phyloP scores from a whole-genome alignment of 2,329 filamentous ascomycete genomes.

The Diaporthe longicolla region DNA sequence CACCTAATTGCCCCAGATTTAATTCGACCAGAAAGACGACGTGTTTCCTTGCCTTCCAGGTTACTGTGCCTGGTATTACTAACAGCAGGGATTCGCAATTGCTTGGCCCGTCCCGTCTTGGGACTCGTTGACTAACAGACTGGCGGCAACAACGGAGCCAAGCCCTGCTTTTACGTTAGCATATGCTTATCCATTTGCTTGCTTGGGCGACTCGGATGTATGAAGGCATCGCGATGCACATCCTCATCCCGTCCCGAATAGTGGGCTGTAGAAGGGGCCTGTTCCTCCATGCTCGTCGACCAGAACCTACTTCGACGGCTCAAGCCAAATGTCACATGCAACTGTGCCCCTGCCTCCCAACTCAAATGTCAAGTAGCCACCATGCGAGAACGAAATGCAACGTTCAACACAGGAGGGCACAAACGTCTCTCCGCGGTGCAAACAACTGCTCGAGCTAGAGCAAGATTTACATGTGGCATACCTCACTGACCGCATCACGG shows the following conservation, averaged over 20 bases:
- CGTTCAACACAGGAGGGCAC: neutral
- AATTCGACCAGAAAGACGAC: constrained; percentile 15
- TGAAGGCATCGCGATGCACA: neutral
- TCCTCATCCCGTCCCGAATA: too few species aligned
- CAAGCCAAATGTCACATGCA: neutral
- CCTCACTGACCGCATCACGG: too few species aligned
- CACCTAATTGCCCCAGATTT: constrained; percentile 31
- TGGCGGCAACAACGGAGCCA: neutral
- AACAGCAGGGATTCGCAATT: constrained; percentile 16
- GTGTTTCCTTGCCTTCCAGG: constrained; percentile 11
- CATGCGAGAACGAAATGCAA: neutral
- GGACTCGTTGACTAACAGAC: constrained; percentile 13
- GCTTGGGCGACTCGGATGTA: too few species aligned
- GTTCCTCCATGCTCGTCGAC: too few species aligned
- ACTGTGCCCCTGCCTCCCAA: neutral
- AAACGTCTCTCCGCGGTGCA: too few species aligned
- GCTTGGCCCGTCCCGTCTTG: constrained; percentile 16
- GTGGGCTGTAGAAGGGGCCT: too few species aligned
- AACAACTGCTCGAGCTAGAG: too few species aligned
- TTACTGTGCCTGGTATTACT: constrained; percentile 16
- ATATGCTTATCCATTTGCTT: neutral
- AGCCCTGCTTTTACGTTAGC: constrained; percentile 13
- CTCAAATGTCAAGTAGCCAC: neutral
- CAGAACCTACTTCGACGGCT: neutral
- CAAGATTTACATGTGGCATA: too few species aligned